Evolutionary conservation across 2,329 filamentous ascomycete genomes (phyloP), one percentile per base, ranked within the genome.

Genomic region (Grosmannia clavigera): DNA sequence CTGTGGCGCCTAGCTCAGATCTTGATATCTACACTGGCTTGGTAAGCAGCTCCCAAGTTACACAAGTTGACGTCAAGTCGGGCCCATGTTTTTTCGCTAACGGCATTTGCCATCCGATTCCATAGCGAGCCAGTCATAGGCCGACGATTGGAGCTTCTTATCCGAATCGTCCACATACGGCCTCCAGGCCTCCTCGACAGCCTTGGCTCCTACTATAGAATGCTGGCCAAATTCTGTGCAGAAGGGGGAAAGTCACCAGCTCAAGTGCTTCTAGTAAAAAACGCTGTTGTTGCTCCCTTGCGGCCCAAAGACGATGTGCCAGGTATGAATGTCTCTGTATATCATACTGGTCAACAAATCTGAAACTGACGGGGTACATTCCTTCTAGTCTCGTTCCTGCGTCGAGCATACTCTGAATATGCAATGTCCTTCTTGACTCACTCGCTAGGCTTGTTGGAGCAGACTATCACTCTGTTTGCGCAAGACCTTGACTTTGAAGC

Each of bases 381-480:
- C 16, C 40, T 29, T 40, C 19, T 29, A 55, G 55, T 31, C 29
- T 9, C 55, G 27, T 58, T 60, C n/a, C 46, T 29, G 19, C 25
- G 14, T 14, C 59, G 50, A 2, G 69, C 70, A 0, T 76, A 76
- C 46, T 60, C 62, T 27, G 70, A 71, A 4, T 70, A 78, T 58
- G 72, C 71, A 2, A 66, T 69, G n/a, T 65, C 66, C 4, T 78
- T 78, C 60, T 61, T 79, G 11, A 67, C 72, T 1, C 66, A 67
- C 16, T 65, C 66, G 16, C 59, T 82, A 2, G 50, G 59, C 1
- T 66, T 76, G 7, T 71, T 82, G 43, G 74, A 80, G 63, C 64
- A 67, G 14, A 72, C 75, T 19, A 69, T 75, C 5, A 61, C 60
- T 19, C 56, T 51, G 0, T 70, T 81, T 19, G 71, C 74, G 9